phyloP scores from a whole-genome alignment of 1,139 yeast genomes.

The Schizosaccharomyces versatilis region DNA sequence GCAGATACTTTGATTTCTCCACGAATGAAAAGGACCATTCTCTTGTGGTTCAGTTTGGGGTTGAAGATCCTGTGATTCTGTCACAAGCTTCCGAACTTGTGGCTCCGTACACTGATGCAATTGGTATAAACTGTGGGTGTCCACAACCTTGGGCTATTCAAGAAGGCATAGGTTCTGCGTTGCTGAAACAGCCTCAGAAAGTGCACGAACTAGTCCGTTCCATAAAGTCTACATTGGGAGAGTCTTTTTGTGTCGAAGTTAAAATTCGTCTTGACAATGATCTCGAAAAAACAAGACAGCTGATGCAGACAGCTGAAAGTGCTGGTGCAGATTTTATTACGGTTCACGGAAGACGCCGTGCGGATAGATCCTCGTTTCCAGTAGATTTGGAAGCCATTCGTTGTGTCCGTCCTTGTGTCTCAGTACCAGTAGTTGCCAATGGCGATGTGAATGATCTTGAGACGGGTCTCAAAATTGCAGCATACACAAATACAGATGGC shows the following conservation, averaged over 20 bases:
- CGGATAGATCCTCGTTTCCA: conserved; percentile 64
- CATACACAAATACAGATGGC: conserved; percentile 20
- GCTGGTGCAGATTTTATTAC: conserved; percentile 89
- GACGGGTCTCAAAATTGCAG: conserved; percentile 41
- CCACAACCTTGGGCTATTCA: conserved; percentile 87
- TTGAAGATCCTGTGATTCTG: conserved; percentile 66
- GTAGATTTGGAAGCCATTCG: conserved; percentile 67
- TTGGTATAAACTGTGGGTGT: conserved; percentile 91
- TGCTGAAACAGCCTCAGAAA: conserved; percentile 62
- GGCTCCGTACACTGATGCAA: conserved; percentile 77
- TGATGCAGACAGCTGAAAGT: conserved; percentile 48
- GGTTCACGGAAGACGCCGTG: conserved; percentile 77
- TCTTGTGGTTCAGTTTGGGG: conserved; percentile 76
- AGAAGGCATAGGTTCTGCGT: conserved; percentile 92
- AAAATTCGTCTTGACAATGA: conserved; percentile 75
- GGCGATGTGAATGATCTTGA: conserved; percentile 65
- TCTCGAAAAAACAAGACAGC: conserved; percentile 39
- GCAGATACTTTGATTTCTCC: conserved; percentile 65
- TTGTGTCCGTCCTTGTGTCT: conserved; percentile 34
- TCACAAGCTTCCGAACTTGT: conserved; percentile 69
- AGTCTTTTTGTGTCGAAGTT: conserved; percentile 53
- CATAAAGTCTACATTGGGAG: conserved; percentile 55
- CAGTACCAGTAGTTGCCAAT: conserved; percentile 75
- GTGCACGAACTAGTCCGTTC: conserved; percentile 69
- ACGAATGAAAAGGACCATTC: conserved; percentile 39